phyloP scores from a whole-genome alignment of 75 land plant genomes.

The Cryptomeria japonica region DNA sequence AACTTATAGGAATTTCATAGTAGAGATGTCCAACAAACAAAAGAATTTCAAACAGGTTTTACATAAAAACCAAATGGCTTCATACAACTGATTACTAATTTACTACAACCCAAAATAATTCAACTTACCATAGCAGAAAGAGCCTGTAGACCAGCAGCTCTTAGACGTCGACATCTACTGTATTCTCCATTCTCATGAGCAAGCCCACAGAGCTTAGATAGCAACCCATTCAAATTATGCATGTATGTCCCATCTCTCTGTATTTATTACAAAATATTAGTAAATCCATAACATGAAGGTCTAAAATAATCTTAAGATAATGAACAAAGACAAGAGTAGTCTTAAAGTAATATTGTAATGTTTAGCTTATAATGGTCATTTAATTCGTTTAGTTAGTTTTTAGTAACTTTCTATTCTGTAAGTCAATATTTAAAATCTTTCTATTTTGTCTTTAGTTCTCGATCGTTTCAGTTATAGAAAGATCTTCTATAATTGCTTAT shows the following conservation, averaged over 20 bases:
- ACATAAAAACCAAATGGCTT: background rate
- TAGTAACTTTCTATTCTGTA: no score
- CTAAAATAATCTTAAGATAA: background rate
- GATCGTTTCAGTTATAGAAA: no score
- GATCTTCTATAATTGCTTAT: no score
- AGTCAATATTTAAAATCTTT: no score
- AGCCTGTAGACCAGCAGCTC: conserved; percentile 74
- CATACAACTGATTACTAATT: background rate
- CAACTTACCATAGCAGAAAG: conserved; percentile 67
- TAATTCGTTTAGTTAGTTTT: no score
- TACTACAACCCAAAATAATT: background rate
- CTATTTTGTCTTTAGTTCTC: no score
- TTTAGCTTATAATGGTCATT: no score
- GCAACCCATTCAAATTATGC: conserved; percentile 83
- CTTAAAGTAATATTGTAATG: no score
- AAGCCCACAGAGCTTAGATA: conserved; percentile 70
- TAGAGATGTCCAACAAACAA: background rate
- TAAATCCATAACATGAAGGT: background rate
- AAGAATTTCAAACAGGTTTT: background rate
- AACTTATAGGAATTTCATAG: background rate
- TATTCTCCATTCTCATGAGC: conserved; percentile 64
- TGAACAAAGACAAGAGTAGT: background rate
- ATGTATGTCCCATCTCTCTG: conserved; percentile 83
- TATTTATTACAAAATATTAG: conserved; percentile 10
- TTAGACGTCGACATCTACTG: conserved; percentile 37